These are phyloP conservation scores for Chrysopogon serrulatus DNA, from an alignment of 176 grass and related monocot genomes.

Conservation along the genomic window DNA sequence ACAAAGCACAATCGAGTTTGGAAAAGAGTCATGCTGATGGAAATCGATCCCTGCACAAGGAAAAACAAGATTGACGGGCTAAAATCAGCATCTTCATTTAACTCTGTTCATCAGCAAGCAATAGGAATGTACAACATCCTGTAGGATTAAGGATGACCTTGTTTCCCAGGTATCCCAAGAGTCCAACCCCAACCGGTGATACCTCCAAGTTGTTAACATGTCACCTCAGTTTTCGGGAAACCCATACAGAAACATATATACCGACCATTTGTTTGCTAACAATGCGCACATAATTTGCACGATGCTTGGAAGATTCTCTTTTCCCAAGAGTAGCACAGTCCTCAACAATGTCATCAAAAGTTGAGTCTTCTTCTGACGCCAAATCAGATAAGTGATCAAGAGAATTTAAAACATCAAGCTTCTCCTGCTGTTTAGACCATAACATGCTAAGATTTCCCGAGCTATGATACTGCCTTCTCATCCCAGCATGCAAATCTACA, in stretches of 20 bases:
- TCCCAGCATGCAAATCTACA: conserved; percentile 26
- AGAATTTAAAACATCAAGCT: conserved; percentile 42
- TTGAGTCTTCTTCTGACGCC: conserved; percentile 37
- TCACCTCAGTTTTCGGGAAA: conserved; percentile 37
- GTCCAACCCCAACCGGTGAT: conserved; percentile 56
- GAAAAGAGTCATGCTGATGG: conserved; percentile 62
- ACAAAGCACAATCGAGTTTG: conserved; percentile 72
- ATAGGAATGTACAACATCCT: not conserved
- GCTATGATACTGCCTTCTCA: conserved; percentile 55
- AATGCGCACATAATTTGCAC: conserved; percentile 39
- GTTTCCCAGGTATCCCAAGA: conserved; percentile 76
- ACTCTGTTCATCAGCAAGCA: not conserved
- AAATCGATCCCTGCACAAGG: conserved; percentile 54
- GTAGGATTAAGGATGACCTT: conserved; percentile 37
- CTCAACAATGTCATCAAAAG: not conserved
- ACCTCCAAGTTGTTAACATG: conserved; percentile 70
- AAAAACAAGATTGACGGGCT: not conserved
- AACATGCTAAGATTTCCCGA: conserved; percentile 61
- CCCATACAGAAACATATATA: conserved; percentile 66
- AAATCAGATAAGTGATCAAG: conserved; percentile 42
- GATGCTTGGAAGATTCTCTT: not conserved
- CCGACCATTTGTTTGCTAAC: conserved; percentile 79
- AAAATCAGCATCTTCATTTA: not conserved
- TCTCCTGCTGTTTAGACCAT: conserved; percentile 64
- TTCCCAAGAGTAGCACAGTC: not conserved